Evolutionary conservation across 106 monocot genomes (phyloP).

Genomic region (Allium cepa): DNA sequence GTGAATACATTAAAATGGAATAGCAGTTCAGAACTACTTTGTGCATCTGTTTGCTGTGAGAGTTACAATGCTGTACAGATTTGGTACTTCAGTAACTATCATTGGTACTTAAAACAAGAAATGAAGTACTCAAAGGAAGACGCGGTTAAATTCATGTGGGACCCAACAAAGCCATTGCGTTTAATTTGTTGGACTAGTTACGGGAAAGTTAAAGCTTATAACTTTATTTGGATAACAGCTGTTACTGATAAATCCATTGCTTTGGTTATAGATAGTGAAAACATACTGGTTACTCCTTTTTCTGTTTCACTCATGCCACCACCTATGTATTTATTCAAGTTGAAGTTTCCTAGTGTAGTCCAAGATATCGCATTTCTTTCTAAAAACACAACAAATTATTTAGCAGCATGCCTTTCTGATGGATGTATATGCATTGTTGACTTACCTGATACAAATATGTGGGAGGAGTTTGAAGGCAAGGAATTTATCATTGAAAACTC

Average conservation of each 20-base stretch:
- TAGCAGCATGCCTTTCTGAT: constrained; percentile 70
- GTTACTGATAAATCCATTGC: constrained; percentile 69
- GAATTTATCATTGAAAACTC: constrained; percentile 38
- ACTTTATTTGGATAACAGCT: constrained; percentile 70
- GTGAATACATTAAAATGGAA: constrained; percentile 77
- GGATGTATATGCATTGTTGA: constrained; percentile 58
- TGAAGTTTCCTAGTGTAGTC: constrained; percentile 62
- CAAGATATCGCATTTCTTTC: constrained; percentile 42
- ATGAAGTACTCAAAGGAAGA: constrained; percentile 59
- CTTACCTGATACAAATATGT: constrained; percentile 41
- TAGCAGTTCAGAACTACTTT: constrained; percentile 85
- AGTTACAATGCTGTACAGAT: constrained; percentile 69
- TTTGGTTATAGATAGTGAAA: constrained; percentile 66
- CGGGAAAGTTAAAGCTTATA: constrained; percentile 62
- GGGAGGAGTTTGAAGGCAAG: constrained; percentile 75
- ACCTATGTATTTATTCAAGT: constrained; percentile 79
- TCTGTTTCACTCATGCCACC: constrained; percentile 73
- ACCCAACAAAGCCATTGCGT: constrained; percentile 79
- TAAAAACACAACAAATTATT: constrained; percentile 43
- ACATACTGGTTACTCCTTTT: constrained; percentile 78
- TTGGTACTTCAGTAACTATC: constrained; percentile 85
- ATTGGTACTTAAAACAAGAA: constrained; percentile 98
- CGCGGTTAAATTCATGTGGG: constrained; percentile 68
- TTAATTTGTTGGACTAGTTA: constrained; percentile 66
- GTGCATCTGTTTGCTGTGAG: constrained; percentile 35